Evolutionary conservation across 306 rosid species (phyloP).

Genomic region (Citrullus amarus): DNA sequence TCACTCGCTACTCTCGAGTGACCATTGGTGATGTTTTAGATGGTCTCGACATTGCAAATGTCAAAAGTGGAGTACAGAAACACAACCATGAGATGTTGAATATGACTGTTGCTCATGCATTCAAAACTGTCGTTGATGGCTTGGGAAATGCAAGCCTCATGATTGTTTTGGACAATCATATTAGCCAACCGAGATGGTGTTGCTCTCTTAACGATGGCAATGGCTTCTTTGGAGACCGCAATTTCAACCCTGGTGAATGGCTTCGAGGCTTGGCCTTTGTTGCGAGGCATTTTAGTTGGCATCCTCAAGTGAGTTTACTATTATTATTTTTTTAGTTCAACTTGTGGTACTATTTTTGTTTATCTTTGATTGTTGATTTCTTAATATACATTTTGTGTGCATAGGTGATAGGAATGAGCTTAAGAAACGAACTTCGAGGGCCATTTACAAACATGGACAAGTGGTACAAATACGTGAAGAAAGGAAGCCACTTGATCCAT

Average conservation of each 20-base stretch:
- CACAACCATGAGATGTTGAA: conserved; percentile 22
- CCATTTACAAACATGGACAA: conserved; percentile 15
- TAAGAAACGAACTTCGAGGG: conserved; percentile 38
- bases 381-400: too few species aligned
- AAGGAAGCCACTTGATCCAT: conserved; percentile 26
- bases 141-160: conserved; percentile 24
- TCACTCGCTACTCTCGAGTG: conserved; percentile 19
- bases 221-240: conserved; percentile 39
- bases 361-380: too few species aligned
- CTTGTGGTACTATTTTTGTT: too few species aligned
- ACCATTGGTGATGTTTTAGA: conserved; percentile 6
- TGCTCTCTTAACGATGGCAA: conserved; percentile 38
- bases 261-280: conserved; percentile 29
- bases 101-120: conserved; percentile 24
- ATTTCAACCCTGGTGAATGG: conserved; percentile 43
- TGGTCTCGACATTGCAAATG: conserved; percentile 3
- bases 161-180: conserved; percentile 44
- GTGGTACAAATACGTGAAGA: conserved; percentile 28
- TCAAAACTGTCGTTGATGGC: conserved; percentile 19
- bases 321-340: too few species aligned
- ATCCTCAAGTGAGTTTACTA: conserved; percentile 11
- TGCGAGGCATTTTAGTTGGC: conserved; percentile 13
- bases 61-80: conserved; percentile 12
- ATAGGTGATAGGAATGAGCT: conserved; percentile 30
- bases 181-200: conserved; percentile 47